Conservation (phyloP, 148 eudicot species). For the Rhododendron mucronatum region DNA sequence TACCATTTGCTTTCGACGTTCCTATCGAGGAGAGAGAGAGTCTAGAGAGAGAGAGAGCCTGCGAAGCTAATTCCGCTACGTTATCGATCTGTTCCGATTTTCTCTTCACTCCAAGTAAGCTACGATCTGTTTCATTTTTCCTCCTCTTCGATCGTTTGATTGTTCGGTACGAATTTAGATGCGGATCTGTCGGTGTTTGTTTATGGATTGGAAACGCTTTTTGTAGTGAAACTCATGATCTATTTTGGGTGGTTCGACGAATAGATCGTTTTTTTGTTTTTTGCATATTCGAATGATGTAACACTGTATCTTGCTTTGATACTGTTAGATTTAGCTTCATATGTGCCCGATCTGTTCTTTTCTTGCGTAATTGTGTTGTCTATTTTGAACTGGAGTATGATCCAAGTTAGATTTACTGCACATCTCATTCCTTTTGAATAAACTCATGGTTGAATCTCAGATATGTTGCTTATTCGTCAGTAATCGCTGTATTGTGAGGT, state of each 20-base stretch:
- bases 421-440: neutral
- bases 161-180: neutral
- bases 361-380: neutral
- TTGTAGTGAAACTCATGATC: neutral
- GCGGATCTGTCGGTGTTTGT: neutral
- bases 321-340: conserved; percentile 1
- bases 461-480: neutral
- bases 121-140: neutral
- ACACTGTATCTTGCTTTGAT: neutral
- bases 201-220: neutral
- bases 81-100: neutral
- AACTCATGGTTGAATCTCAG: neutral
- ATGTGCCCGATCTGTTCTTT: conserved; percentile 3
- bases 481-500: neutral
- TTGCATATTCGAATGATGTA: neutral
- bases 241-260: neutral
- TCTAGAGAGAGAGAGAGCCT: neutral
- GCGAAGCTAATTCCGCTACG: neutral
- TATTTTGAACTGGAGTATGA: neutral
- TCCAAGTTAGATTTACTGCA: neutral
- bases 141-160: neutral
- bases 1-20: neutral
- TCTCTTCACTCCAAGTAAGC: conserved; percentile 1
- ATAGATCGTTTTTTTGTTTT: neutral
- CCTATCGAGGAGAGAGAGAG: neutral